Evolutionary conservation across 2,329 filamentous ascomycete genomes (phyloP).

Genomic region (Curvularia lunata): DNA sequence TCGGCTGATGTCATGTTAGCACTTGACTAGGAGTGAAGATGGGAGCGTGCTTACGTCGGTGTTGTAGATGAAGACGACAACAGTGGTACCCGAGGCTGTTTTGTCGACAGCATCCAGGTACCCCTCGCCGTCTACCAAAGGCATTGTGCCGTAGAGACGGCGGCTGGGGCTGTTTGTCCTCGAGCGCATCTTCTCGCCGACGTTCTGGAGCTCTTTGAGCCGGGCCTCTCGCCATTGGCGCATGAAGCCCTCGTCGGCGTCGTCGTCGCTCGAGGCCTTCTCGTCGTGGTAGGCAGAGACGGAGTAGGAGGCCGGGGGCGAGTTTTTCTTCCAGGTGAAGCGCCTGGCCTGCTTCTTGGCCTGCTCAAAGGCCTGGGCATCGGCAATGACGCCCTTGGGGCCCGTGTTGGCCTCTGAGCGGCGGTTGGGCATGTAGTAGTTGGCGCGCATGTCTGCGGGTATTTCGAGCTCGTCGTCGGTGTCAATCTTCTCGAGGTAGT

Average conservation of each 20-base stretch:
- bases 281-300: slow-evolving; percentile 59
- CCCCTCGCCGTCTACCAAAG: slow-evolving; percentile 84
- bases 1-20: background rate
- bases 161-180: slow-evolving; percentile 78
- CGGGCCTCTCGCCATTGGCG: slow-evolving; percentile 83
- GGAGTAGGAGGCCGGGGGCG: slow-evolving; percentile 25
- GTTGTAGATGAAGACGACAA: slow-evolving; percentile 83
- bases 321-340: slow-evolving; percentile 44
- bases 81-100: slow-evolving; percentile 77
- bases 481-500: slow-evolving; percentile 67
- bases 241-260: slow-evolving; percentile 82
- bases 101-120: slow-evolving; percentile 98
- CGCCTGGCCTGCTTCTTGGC: slow-evolving; percentile 55
- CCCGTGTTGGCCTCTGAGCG: slow-evolving; percentile 75
- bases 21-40: background rate
- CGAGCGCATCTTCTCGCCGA: slow-evolving; percentile 61
- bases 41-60: background rate
- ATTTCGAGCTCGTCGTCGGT: slow-evolving; percentile 56
- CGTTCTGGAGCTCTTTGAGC: slow-evolving; percentile 75
- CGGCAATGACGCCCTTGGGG: slow-evolving; percentile 86
- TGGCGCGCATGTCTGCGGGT: slow-evolving; percentile 61
- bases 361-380: slow-evolving; percentile 77
- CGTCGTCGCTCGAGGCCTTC: slow-evolving; percentile 55
- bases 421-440: slow-evolving; percentile 65
- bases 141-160: slow-evolving; percentile 77